These are phyloP conservation scores for Diaporthe aspalathi DNA, from an alignment of 2,329 filamentous ascomycete genomes.

Conservation along the genomic window DNA sequence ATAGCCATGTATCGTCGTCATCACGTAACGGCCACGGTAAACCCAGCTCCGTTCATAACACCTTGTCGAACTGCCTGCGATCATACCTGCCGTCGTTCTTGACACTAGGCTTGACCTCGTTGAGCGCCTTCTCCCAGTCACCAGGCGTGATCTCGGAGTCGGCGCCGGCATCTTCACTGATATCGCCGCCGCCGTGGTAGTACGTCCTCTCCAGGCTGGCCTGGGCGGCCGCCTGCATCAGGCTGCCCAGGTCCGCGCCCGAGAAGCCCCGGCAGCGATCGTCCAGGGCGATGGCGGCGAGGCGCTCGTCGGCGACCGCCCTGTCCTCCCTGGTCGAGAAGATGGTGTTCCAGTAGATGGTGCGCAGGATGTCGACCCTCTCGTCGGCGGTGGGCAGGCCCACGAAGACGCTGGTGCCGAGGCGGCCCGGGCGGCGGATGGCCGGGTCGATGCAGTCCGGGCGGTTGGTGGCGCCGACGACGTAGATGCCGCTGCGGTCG, in stretches of 20 bases:
- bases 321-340: slow-evolving; percentile 55
- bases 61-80: slow-evolving; percentile 36
- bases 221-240: slow-evolving; percentile 55
- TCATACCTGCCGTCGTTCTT: slow-evolving; percentile 58
- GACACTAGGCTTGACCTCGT: slow-evolving; percentile 62
- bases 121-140: slow-evolving; percentile 66
- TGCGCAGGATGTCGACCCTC: slow-evolving; percentile 85
- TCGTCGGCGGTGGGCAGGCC: slow-evolving; percentile 82
- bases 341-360: slow-evolving; percentile 67
- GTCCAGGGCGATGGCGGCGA: slow-evolving; percentile 75
- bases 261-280: slow-evolving; percentile 80
- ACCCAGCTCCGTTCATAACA: neutral
- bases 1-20: too few relatives aligned
- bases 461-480: slow-evolving; percentile 94
- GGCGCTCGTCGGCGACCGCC: slow-evolving; percentile 36
- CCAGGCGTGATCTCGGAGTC: slow-evolving; percentile 49
- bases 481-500: slow-evolving; percentile 85
- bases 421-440: slow-evolving; percentile 89
- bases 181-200: slow-evolving; percentile 35
- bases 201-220: slow-evolving; percentile 51
- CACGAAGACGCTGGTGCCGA: slow-evolving; percentile 90
- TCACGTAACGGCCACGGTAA: neutral
- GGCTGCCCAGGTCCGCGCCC: slow-evolving; percentile 71
- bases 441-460: slow-evolving; percentile 97
- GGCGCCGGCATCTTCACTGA: slow-evolving; percentile 42